Evolutionary conservation across 2,329 filamentous ascomycete species (phyloP), one percentile per base, ranked within the genome.

Genomic region (Colletotrichum caudatum): DNA sequence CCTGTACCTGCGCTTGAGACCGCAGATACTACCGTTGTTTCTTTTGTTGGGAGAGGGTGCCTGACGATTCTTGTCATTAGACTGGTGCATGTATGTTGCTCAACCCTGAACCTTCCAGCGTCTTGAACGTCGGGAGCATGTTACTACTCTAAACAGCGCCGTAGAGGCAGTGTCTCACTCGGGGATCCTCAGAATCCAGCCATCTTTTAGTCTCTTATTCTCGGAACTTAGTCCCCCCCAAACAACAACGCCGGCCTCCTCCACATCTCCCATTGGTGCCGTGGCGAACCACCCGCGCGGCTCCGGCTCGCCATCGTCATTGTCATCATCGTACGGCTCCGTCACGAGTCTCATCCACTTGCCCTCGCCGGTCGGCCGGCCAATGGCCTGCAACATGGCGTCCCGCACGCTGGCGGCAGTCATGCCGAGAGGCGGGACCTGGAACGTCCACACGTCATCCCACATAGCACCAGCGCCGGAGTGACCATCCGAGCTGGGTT

Each of bases 361-460:
- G n/a, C 87, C 88, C 77, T 91, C 89, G 33, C 85, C 86, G 12
- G 85, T 87, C 76, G 84, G 84, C 64, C 83, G 82, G 18, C 88
- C 87, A 5, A 89, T 79, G 50, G 84, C 84, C 72, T 86, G 84
- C 78, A 84, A 80, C 64, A 90, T 81, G n/a, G 88, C 87, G 69
- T 90, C 83, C 39, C 86, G 85, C 71, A 91, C 79, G 75, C 86
- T 87, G 2, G 88, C 88, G 0, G 85, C 81, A 18, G 86, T 87
- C 83, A 87, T 85, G 68, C 86, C 84, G 58, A 84, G 78, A 12
- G 88, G 84, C 12, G 88, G 89, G 23, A 90, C 84, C 79, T 90
- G 87, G 80, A 90, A 92, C 20, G 86, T 84, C 90, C 90, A 92
- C 23, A 90, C 85, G 76, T 92, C 90, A 73, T 83, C 80, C 80